These are phyloP conservation scores for Tillandsia fasciculata DNA, from an alignment of 176 grass and related monocot species.

Conservation along the genomic window DNA sequence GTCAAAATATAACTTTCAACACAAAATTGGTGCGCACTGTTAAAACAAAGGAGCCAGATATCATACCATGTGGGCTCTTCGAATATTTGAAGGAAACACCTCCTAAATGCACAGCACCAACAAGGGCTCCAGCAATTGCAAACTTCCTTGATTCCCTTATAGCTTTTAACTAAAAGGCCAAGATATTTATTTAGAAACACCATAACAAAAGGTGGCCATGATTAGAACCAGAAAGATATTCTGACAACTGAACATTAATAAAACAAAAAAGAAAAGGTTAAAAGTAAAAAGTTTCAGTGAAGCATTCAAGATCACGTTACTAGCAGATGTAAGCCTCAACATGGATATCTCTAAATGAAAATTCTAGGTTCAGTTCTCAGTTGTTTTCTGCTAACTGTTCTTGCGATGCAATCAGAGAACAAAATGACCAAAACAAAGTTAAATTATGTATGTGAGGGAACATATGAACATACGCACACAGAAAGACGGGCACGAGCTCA, in stretches of 20 bases:
- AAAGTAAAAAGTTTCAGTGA: neutral
- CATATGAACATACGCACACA: no score
- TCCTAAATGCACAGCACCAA: constrained; percentile 71
- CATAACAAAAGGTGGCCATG: neutral
- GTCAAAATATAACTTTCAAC: neutral
- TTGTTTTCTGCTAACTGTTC: neutral
- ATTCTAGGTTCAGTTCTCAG: neutral
- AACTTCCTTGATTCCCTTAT: constrained; percentile 79
- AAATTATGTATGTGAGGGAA: no score
- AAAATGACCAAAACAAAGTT: no score
- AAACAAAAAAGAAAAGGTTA: neutral
- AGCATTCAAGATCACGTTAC: neutral
- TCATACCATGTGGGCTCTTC: constrained; percentile 86
- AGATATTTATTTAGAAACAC: neutral
- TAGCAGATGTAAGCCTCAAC: neutral
- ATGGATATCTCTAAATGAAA: neutral
- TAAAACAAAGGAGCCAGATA: neutral
- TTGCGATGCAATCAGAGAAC: neutral
- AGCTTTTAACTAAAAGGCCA: constrained; percentile 52
- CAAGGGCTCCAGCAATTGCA: constrained; percentile 39
- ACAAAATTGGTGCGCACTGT: neutral
- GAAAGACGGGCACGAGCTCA: no score
- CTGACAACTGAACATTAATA: neutral
- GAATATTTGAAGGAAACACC: constrained; percentile 73
- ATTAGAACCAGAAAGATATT: neutral